A percentile compares a stretch with the other conserved stretches of the same genome.
Evolutionary conservation across 1,284 basidiomycete species (phyloP).

Genomic region (Porodaedalea pini): DNA sequence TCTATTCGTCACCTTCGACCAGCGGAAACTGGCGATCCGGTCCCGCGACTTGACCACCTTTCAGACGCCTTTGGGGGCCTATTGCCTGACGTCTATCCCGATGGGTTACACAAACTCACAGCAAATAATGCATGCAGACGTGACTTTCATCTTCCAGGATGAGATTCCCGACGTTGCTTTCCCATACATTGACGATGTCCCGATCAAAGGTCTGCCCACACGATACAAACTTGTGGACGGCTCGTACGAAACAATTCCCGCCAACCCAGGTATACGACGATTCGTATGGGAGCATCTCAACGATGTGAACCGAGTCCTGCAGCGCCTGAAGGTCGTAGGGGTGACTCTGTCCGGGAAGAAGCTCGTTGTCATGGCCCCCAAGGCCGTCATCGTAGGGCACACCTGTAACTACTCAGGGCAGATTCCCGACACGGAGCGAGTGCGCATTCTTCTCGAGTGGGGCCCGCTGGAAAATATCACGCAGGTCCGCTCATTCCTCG

Average conservation of each 20-base stretch:
- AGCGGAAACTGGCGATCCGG: no score
- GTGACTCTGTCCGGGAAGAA: constrained; percentile 22
- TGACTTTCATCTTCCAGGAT: constrained; percentile 32
- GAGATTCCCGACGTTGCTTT: constrained; percentile 24
- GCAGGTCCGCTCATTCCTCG: constrained; percentile 31
- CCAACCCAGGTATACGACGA: constrained; percentile 29
- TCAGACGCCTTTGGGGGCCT: constrained; percentile 32
- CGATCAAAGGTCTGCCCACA: constrained; percentile 12
- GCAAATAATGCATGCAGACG: constrained; percentile 35
- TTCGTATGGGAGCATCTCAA: no score
- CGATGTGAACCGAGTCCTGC: constrained; percentile 25
- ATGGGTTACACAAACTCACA: constrained; percentile 37
- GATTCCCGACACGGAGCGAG: constrained; percentile 18
- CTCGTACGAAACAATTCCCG: constrained; percentile 27
- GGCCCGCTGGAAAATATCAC: constrained; percentile 20
- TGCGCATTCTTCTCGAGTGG: constrained; percentile 26
- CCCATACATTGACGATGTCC: neutral
- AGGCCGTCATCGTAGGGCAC: constrained; percentile 30
- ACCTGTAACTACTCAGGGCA: constrained; percentile 27
- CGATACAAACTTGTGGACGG: constrained; percentile 23
- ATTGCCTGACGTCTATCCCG: constrained; percentile 32
- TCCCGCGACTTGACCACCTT: no score
- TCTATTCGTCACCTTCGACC: no score
- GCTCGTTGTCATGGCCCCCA: no score
- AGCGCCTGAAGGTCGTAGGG: constrained; percentile 23